These are phyloP conservation scores for Cajanus cajan DNA, from an alignment of 306 rosid genomes.

Conservation along the genomic window DNA sequence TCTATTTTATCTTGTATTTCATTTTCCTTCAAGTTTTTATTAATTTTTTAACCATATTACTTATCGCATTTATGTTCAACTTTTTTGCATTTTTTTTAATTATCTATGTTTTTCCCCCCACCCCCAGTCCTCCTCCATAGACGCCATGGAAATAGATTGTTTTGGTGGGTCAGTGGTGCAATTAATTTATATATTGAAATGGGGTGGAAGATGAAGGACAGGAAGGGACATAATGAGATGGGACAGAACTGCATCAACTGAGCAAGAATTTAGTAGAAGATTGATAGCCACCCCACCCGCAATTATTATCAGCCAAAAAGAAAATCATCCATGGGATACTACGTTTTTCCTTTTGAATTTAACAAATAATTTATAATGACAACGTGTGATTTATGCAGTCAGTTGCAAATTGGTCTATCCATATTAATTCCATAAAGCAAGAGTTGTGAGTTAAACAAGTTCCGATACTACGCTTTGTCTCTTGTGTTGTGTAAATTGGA, in stretches of 20 bases:
- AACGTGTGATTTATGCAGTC: neutral
- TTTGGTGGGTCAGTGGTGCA: conserved; percentile 18
- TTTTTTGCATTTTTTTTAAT: no score
- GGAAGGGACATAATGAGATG: conserved; percentile 8
- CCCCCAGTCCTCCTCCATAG: no score
- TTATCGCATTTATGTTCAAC: no score
- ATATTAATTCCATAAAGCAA: neutral
- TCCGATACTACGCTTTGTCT: no score
- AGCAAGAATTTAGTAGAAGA: conserved; percentile 11
- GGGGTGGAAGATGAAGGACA: conserved; percentile 5
- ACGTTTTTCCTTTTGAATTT: neutral
- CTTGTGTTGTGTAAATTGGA: neutral
- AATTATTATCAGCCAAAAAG: neutral
- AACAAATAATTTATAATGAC: neutral
- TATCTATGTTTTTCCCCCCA: no score
- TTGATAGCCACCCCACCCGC: neutral
- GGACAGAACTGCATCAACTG: conserved; percentile 4
- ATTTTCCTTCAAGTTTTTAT: no score
- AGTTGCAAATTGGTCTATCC: neutral
- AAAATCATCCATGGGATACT: neutral
- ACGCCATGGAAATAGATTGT: neutral
- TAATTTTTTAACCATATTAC: no score
- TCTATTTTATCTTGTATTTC: no score
- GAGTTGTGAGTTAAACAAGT: neutral
- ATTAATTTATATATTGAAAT: neutral